phyloP scores from a whole-genome alignment of 2,329 filamentous ascomycete genomes.

The Xylariales sp. region DNA sequence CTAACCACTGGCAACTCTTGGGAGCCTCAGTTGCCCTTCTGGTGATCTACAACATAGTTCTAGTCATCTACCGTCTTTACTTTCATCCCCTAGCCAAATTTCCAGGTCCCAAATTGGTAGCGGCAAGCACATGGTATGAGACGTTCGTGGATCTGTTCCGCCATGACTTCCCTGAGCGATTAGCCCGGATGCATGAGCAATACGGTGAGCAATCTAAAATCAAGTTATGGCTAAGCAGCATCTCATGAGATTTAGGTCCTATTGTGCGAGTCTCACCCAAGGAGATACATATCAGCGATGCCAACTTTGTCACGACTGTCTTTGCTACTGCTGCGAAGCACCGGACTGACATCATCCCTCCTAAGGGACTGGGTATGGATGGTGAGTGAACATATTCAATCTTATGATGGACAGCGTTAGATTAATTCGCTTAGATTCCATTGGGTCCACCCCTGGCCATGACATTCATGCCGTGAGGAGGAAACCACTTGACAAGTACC shows the following conservation, averaged over 20 bases:
- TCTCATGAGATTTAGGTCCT: constrained; percentile 25
- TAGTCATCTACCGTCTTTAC: constrained; percentile 30
- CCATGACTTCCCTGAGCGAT: constrained; percentile 32
- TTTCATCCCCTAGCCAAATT: constrained; percentile 32
- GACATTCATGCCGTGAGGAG: constrained; percentile 29
- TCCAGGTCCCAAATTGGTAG: constrained; percentile 31
- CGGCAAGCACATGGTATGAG: constrained; percentile 30
- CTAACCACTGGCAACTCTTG: constrained; percentile 16
- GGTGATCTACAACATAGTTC: constrained; percentile 7
- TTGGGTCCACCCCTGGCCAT: constrained; percentile 20
- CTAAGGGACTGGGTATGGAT: constrained; percentile 19
- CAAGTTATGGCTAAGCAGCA: background rate
- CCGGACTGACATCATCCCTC: constrained; percentile 28
- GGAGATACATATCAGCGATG: constrained; percentile 28
- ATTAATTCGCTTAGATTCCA: constrained; percentile 13
- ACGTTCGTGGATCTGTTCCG: constrained; percentile 26
- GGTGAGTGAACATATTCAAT: constrained; percentile 9
- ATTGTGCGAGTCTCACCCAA: constrained; percentile 33
- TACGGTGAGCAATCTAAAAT: constrained; percentile 27
- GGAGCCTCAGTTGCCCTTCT: constrained; percentile 2
- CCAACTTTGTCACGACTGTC: constrained; percentile 19
- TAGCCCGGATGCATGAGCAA: constrained; percentile 31
- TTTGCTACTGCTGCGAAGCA: constrained; percentile 31
- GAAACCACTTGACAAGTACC: constrained; percentile 33
- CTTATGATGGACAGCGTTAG: background rate